These are phyloP conservation scores for Crithidia thermophila DNA, from an alignment of 208 protist genomes.

Conservation along the genomic window DNA sequence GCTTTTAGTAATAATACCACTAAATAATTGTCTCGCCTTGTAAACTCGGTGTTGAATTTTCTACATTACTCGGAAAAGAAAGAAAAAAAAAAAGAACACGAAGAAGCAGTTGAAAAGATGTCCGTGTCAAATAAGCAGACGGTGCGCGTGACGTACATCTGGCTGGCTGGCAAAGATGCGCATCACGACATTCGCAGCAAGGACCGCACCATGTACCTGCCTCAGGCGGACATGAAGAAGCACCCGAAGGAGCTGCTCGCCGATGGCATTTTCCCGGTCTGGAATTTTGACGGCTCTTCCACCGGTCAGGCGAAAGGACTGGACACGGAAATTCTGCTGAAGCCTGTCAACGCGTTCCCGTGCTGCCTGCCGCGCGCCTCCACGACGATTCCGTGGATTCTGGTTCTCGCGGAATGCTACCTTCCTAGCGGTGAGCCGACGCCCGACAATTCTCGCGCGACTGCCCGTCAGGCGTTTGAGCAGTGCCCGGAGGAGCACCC, in stretches of 20 bases:
- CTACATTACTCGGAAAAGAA: conserved; percentile 1
- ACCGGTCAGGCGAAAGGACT: conserved; percentile 70
- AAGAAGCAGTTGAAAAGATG: conserved; percentile 20
- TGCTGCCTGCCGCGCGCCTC: conserved; percentile 72
- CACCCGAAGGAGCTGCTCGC: conserved; percentile 74
- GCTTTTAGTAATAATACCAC: background rate
- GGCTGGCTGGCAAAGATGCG: conserved; percentile 75
- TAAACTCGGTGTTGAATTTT: too few relatives aligned
- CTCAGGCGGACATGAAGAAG: conserved; percentile 47
- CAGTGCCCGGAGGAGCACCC: conserved; percentile 66
- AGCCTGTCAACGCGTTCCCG: conserved; percentile 84
- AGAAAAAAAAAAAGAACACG: conserved; percentile 19
- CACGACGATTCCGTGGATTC: conserved; percentile 86
- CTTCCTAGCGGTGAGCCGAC: conserved; percentile 90
- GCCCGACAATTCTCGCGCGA: conserved; percentile 90
- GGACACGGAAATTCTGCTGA: conserved; percentile 90
- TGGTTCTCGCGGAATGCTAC: conserved; percentile 94
- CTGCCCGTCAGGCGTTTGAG: conserved; percentile 88
- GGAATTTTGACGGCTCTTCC: conserved; percentile 98
- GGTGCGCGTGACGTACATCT: conserved; percentile 86
- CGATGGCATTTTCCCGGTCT: conserved; percentile 89
- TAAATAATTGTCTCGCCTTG: background rate
- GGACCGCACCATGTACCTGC: conserved; percentile 82
- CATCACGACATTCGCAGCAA: conserved; percentile 91
- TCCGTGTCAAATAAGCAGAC: conserved; percentile 44